phyloP scores from a whole-genome alignment of 345 rosid genomes.

The Syzygium jambos region DNA sequence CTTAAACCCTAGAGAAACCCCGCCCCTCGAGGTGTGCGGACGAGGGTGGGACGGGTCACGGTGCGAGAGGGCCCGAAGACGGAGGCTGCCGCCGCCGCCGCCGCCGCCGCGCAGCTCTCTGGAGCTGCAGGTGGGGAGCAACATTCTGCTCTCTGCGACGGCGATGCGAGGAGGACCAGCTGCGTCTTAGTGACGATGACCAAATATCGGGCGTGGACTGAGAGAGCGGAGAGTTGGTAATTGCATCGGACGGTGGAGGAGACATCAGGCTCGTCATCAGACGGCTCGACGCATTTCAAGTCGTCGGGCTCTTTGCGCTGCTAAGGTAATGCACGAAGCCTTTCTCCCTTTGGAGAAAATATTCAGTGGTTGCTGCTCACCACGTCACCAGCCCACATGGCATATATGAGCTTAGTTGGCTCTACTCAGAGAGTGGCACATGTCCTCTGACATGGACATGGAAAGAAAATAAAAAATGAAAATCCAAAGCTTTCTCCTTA shows the following conservation, averaged over 20 bases:
- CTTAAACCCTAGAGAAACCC: slow-evolving; percentile 34
- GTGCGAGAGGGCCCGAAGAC: slow-evolving; percentile 5
- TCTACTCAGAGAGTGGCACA: too few relatives aligned
- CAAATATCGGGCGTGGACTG: neutral
- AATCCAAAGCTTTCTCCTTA: too few relatives aligned
- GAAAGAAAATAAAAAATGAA: too few relatives aligned
- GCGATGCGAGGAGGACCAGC: neutral
- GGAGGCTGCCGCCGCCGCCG: slow-evolving; percentile 21
- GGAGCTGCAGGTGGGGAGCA: slow-evolving; percentile 25
- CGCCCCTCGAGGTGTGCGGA: neutral
- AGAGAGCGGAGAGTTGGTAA: neutral
- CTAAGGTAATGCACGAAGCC: neutral
- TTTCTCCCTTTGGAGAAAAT: too few relatives aligned
- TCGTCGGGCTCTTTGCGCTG: neutral
- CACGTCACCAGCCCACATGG: too few relatives aligned
- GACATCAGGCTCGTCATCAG: too few relatives aligned
- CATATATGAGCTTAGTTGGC: too few relatives aligned
- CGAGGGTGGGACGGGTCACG: slow-evolving; percentile 19
- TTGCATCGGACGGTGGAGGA: neutral
- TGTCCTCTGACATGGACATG: too few relatives aligned
- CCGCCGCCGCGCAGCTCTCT: slow-evolving; percentile 24
- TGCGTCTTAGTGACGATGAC: neutral
- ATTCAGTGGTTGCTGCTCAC: too few relatives aligned
- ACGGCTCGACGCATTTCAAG: too few relatives aligned
- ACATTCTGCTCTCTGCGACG: slow-evolving; percentile 10